A percentile compares a stretch with the other conserved stretches of the same genome.
phyloP scores from a whole-genome alignment of 2,329 filamentous ascomycete genomes.

The Colletotrichum euphorbiae region DNA sequence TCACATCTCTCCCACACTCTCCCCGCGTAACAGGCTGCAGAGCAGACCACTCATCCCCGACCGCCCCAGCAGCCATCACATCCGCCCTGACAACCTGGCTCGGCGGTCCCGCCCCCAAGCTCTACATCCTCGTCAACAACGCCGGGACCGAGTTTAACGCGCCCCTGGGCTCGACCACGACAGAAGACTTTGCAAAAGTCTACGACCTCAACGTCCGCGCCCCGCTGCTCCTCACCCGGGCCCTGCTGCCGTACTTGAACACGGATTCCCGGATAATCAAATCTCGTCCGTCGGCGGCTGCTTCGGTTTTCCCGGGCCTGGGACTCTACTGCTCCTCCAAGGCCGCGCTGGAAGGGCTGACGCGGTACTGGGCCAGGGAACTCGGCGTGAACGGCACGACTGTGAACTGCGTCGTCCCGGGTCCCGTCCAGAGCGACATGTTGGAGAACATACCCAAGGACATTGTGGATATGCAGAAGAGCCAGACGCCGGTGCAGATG shows the following conservation, averaged over 20 bases:
- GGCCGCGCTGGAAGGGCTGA: conserved; percentile 70
- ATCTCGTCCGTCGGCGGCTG: conserved; percentile 66
- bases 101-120: conserved; percentile 22
- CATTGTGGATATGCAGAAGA: conserved; percentile 61
- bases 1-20: conserved; percentile 24
- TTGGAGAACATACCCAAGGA: conserved; percentile 62
- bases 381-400: conserved; percentile 67
- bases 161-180: conserved; percentile 54
- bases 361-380: conserved; percentile 69
- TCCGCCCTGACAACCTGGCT: conserved; percentile 44
- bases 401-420: conserved; percentile 70
- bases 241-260: conserved; percentile 62
- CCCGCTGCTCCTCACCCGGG: conserved; percentile 64
- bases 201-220: conserved; percentile 69
- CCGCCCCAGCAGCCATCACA: conserved; percentile 48
- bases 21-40: conserved; percentile 38
- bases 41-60: conserved; percentile 42
- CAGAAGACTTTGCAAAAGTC: conserved; percentile 63
- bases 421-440: conserved; percentile 69
- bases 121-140: conserved; percentile 54
- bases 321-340: conserved; percentile 68
- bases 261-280: conserved; percentile 66
- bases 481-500: conserved; percentile 62
- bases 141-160: conserved; percentile 52
- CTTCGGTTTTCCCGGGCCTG: conserved; percentile 56